Conservation (phyloP, 345 rosid species). For the Arabis alpina region DNA sequence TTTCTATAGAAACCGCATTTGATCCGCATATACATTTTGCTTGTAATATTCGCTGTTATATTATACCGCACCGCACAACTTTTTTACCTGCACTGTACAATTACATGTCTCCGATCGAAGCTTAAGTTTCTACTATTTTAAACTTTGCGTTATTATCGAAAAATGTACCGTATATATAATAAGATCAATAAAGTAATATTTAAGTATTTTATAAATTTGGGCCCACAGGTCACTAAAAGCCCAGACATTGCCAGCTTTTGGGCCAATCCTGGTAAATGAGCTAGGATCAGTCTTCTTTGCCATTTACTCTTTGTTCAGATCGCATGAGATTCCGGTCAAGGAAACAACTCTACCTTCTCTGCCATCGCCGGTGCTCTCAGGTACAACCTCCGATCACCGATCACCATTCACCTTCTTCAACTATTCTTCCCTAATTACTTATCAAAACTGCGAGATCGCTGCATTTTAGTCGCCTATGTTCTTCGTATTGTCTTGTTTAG, state of each 20-base stretch:
- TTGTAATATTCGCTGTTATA: no score
- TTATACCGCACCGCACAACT: no score
- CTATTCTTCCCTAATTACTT: neutral
- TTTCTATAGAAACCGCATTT: no score
- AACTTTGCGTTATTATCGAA: no score
- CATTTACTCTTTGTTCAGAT: slow-evolving; percentile 16
- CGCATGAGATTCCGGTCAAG: slow-evolving; percentile 38
- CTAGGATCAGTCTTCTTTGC: neutral
- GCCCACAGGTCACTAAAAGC: slow-evolving; percentile 15
- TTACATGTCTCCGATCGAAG: no score
- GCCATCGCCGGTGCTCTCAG: slow-evolving; percentile 39
- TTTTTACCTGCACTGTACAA: no score
- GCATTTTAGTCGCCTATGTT: slow-evolving; percentile 19
- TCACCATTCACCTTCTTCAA: slow-evolving; percentile 7
- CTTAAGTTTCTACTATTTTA: no score
- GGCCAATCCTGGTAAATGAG: slow-evolving; percentile 21
- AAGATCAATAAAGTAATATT: no score
- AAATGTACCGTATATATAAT: no score
- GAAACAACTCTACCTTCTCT: slow-evolving; percentile 28
- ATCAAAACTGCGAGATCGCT: slow-evolving; percentile 20
- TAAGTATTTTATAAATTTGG: neutral
- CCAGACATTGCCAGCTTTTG: neutral
- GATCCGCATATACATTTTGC: no score
- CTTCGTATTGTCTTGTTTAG: slow-evolving; percentile 8
- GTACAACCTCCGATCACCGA: slow-evolving; percentile 31